These are phyloP conservation scores for Colletotrichum echinochloae DNA, from an alignment of 2,329 filamentous ascomycete genomes.

Conservation along the genomic window DNA sequence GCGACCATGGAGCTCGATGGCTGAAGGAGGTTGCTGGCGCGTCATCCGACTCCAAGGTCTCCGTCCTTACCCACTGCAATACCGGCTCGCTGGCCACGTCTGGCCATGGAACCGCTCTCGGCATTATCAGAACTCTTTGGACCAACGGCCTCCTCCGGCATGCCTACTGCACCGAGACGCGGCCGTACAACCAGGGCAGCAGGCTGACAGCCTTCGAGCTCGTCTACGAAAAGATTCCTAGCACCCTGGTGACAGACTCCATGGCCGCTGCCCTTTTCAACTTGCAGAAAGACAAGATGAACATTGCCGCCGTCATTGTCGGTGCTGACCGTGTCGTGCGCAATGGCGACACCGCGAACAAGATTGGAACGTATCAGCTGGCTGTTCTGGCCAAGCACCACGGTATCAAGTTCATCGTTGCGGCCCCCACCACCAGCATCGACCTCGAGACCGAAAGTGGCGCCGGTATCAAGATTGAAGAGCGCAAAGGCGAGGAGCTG, in stretches of 20 bases:
- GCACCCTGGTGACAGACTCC: constrained; percentile 93
- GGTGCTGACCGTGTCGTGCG: constrained; percentile 95
- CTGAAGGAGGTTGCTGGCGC: constrained; percentile 71
- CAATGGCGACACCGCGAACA: constrained; percentile 98
- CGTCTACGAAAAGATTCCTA: constrained; percentile 91
- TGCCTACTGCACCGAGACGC: constrained; percentile 96
- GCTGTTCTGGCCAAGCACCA: constrained; percentile 92
- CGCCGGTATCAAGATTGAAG: constrained; percentile 87
- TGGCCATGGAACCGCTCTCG: constrained; percentile 95
- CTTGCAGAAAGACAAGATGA: constrained; percentile 69
- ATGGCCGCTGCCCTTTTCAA: constrained; percentile 91
- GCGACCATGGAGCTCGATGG: constrained; percentile 85
- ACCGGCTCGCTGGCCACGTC: constrained; percentile 97
- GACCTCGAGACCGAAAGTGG: constrained; percentile 85
- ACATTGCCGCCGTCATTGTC: constrained; percentile 89
- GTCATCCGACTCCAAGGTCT: constrained; percentile 66
- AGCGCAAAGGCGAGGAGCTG: constrained; percentile 84
- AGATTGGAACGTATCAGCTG: constrained; percentile 94
- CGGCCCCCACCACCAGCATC: constrained; percentile 93
- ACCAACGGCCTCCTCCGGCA: constrained; percentile 75
- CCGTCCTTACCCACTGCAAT: constrained; percentile 97
- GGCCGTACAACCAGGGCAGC: constrained; percentile 97
- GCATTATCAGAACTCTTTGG: constrained; percentile 89
- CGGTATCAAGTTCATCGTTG: constrained; percentile 93
- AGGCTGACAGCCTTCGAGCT: constrained; percentile 95